Percentiles rank a stretch among this genome's conserved stretches.
These are phyloP conservation scores for Ilyonectria sp. DNA, from an alignment of 2,329 filamentous ascomycete genomes.

Conservation along the genomic window DNA sequence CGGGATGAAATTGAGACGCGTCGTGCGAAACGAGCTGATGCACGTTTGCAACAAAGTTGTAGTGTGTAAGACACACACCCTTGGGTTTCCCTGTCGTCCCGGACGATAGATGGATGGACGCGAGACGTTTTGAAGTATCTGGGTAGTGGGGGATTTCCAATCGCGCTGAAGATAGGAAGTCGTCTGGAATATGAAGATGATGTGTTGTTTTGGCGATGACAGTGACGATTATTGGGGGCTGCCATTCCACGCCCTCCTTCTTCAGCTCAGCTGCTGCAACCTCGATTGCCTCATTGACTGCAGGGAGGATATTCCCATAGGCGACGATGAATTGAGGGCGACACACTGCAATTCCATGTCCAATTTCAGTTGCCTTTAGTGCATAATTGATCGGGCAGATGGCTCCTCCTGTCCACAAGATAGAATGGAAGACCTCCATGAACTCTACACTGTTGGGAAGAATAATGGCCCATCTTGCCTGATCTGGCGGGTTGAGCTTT, in stretches of 20 bases:
- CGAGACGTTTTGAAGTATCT: slow-evolving; percentile 53
- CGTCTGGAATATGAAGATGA: slow-evolving; percentile 50
- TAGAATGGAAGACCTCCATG: slow-evolving; percentile 58
- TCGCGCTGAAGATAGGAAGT: slow-evolving; percentile 50
- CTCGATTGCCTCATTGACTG: slow-evolving; percentile 52
- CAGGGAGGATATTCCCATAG: slow-evolving; percentile 53
- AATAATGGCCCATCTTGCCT: slow-evolving; percentile 59
- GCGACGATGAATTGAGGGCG: slow-evolving; percentile 58
- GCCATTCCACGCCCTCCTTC: slow-evolving; percentile 51
- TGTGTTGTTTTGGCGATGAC: slow-evolving; percentile 47
- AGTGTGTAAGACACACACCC: slow-evolving; percentile 83
- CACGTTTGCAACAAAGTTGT: slow-evolving; percentile 79
- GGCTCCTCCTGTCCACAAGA: slow-evolving; percentile 58
- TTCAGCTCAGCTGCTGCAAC: slow-evolving; percentile 49
- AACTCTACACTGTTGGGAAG: slow-evolving; percentile 63
- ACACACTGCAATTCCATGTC: slow-evolving; percentile 59
- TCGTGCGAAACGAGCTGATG: slow-evolving; percentile 57
- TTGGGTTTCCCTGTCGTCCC: slow-evolving; percentile 87
- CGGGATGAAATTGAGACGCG: slow-evolving; percentile 52
- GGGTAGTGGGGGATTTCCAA: slow-evolving; percentile 55
- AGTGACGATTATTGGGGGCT: slow-evolving; percentile 53
- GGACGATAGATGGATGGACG: slow-evolving; percentile 60
- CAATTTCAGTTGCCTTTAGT: slow-evolving; percentile 57
- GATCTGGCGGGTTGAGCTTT: slow-evolving; percentile 51
- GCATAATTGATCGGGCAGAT: slow-evolving; percentile 59